Conservation (phyloP, 2,329 filamentous ascomycete genomes). For the Periglandula ipomoeae region DNA sequence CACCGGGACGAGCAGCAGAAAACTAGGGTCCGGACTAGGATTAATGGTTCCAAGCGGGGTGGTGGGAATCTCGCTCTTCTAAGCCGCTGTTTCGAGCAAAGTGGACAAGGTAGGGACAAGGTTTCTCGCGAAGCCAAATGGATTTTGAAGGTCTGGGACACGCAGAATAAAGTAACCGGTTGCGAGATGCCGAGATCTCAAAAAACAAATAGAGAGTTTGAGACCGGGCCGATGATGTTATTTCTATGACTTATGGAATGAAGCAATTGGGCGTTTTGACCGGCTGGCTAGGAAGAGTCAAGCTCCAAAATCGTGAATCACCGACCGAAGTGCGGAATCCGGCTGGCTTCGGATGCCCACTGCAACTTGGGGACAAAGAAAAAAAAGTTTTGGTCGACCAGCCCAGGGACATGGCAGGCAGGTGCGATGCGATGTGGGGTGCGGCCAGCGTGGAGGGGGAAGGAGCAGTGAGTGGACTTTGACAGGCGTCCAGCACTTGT, state of each 20-base stretch:
- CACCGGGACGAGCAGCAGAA: neutral
- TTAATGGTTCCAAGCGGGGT: neutral
- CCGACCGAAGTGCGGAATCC: neutral
- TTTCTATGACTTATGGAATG: neutral
- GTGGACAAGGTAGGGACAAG: neutral
- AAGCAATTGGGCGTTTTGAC: neutral
- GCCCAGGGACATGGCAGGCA: no score
- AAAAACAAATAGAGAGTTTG: neutral
- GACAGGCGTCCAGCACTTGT: neutral
- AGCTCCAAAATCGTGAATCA: neutral
- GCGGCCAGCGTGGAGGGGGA: neutral
- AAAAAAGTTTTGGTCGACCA: neutral
- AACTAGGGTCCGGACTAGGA: neutral
- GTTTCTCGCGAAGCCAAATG: no score
- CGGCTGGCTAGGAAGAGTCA: neutral
- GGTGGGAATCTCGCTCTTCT: neutral
- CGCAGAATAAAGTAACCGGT: no score
- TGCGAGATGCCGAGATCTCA: no score
- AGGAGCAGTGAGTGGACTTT: neutral
- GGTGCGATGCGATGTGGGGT: neutral
- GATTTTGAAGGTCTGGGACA: no score
- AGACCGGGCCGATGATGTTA: neutral
- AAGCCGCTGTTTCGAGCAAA: neutral
- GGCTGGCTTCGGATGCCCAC: neutral
- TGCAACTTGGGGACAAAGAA: no score